A percentile compares a stretch with the other conserved stretches of the same genome.
Conservation (phyloP, 169 alveolate genomes). For the Cryptosporidium baileyi region DNA sequence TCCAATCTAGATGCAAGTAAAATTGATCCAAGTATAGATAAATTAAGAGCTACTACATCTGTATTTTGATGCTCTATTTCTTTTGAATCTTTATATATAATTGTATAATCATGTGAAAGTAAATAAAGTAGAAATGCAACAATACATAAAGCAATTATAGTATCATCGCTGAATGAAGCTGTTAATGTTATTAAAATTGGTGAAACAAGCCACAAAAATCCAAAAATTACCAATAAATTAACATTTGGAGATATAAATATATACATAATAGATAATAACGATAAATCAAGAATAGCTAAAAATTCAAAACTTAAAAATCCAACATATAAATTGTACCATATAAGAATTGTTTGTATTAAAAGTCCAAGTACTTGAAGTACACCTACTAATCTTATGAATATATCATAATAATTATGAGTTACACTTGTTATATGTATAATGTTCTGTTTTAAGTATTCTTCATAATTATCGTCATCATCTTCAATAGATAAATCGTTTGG, state of each 20-base stretch:
- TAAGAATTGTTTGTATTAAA: constrained; percentile 27
- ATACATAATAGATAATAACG: constrained; percentile 39
- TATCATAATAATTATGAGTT: constrained; percentile 30
- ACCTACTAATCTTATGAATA: constrained; percentile 28
- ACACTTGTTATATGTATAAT: constrained; percentile 27
- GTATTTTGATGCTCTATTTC: constrained; percentile 52
- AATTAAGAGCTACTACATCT: constrained; percentile 40
- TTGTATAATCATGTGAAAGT: constrained; percentile 39
- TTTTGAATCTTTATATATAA: constrained; percentile 40
- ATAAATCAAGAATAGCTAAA: constrained; percentile 26
- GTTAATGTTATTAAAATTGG: constrained; percentile 48
- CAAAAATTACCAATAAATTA: constrained; percentile 46
- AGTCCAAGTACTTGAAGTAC: constrained; percentile 58
- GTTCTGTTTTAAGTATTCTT: constrained; percentile 31
- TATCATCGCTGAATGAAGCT: constrained; percentile 64
- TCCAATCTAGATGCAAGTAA: constrained; percentile 67
- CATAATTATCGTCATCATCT: constrained; percentile 21
- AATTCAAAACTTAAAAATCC: constrained; percentile 51
- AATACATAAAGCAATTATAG: constrained; percentile 34
- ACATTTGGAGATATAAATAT: constrained; percentile 53
- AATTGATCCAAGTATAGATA: constrained; percentile 61
- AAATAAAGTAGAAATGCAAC: constrained; percentile 29
- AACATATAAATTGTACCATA: constrained; percentile 53
- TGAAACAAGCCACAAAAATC: constrained; percentile 46
- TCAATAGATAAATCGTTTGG: neutral